Base-by-base conservation (phyloP, 352 stramenopile species). In the Phytophthora gonapodyides region DNA sequence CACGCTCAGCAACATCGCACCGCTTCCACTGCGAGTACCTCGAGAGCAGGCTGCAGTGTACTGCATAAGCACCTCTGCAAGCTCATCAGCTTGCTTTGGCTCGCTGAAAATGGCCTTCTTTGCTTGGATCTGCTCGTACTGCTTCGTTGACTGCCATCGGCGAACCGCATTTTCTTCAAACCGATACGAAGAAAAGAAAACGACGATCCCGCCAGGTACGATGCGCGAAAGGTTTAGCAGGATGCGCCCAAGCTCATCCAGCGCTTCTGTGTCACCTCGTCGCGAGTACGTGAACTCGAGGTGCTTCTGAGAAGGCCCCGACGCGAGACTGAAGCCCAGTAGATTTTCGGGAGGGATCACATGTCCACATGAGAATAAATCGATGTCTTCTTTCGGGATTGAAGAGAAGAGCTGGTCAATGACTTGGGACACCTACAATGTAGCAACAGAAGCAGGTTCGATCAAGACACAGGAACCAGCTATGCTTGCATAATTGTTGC, bases 311-410 rank as follows among this genome's bases (percentile, higher is more conserved):
- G 85, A 94, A 12, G 96, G 93, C 30, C 94, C 97, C 15, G 65
- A 72, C 9, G 80, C 77, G 16, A 94, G 60, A 21, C 71, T 93
- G 48, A 91, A 89, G 15, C 79, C 82, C 2, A 93, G 40, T 19
- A 99, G 82, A 70, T 99, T 98, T 56, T 89, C 75, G 0, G 82
- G 73, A 47, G 96, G 89, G 67, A 99, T 98, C 1, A 99, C 97
- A 71, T 99, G 98, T n/a, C 94, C 96, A 61, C 97, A 99, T 1
- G 96, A 98, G 75, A 99, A 99, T 2, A 98, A 69, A 55, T 97
- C 88, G n/a, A 99, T 84, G 1, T 76, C 54, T 37, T 80, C 61
- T 24, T 49, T 57, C n/a, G 80, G 69, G 0, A 98, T 51, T 8
- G 76, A 75, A 16, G 90, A 83, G 52, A 99, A 98, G 1, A 99